phyloP scores from a whole-genome alignment of 2,329 filamentous ascomycete genomes.

The Ophiognomonia clavigignenti-juglandacearum region DNA sequence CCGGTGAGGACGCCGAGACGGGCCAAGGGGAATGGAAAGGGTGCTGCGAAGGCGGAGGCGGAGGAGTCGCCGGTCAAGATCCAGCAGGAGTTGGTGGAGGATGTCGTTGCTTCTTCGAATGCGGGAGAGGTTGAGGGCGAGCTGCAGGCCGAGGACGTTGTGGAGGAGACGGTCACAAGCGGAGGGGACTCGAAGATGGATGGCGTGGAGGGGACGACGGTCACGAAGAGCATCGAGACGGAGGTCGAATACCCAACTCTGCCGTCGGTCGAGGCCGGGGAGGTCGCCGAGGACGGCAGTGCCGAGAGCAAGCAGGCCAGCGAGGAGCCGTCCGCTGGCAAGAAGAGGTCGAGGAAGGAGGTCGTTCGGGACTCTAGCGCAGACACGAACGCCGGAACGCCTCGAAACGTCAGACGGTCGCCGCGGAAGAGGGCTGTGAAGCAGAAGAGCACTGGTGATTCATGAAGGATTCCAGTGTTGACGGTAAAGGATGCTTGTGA shows the following conservation, averaged over 20 bases:
- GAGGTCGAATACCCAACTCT: constrained; percentile 6
- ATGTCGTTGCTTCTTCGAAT: not conserved
- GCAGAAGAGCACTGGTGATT: constrained; percentile 1
- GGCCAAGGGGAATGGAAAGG: no score
- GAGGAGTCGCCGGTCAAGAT: constrained; percentile 12
- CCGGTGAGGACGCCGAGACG: not conserved
- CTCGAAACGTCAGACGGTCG: constrained; percentile 14
- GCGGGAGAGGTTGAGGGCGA: not conserved
- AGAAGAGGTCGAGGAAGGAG: constrained; percentile 4
- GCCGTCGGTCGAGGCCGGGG: constrained; percentile 10
- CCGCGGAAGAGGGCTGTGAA: constrained; percentile 11
- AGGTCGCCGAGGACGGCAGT: not conserved
- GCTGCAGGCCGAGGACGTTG: not conserved
- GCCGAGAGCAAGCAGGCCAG: not conserved
- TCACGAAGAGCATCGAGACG: constrained; percentile 4
- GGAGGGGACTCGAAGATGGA: constrained; percentile 5
- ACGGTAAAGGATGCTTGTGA: no score
- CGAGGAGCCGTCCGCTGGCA: not conserved
- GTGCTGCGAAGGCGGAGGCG: not conserved
- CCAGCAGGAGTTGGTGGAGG: constrained; percentile 7
- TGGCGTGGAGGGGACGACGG: constrained; percentile 2
- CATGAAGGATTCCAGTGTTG: no score
- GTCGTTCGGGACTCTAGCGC: constrained; percentile 9
- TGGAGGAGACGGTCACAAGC: not conserved
- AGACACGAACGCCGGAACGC: constrained; percentile 13